Conservation (phyloP, 805 yeast species). For the Wickerhamiella azyma region DNA sequence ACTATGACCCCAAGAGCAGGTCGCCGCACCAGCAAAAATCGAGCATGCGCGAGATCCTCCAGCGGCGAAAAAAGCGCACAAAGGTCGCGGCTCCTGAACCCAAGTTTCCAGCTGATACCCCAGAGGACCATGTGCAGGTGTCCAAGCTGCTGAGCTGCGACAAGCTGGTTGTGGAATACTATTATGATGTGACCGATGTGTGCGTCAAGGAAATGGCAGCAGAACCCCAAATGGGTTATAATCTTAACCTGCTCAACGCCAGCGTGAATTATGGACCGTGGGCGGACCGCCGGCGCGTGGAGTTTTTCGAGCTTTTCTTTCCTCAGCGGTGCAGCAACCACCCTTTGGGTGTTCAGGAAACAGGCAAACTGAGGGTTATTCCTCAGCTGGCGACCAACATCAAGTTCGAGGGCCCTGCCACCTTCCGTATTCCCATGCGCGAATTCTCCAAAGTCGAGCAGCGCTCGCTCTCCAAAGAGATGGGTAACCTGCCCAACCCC, state of each 20-base stretch:
- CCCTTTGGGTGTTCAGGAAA: constrained; percentile 31
- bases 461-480: neutral
- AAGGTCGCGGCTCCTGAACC: neutral
- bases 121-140: constrained; percentile 69
- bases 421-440: constrained; percentile 65
- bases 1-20: constrained; percentile 26
- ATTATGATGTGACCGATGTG: constrained; percentile 65
- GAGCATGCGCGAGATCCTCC: neutral
- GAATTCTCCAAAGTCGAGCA: constrained; percentile 60
- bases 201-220: neutral
- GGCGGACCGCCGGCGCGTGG: constrained; percentile 75
- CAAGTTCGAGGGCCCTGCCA: constrained; percentile 48
- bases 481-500: constrained; percentile 18
- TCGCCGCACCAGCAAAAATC: neutral
- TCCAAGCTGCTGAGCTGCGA: constrained; percentile 55
- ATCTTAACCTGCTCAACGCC: constrained; percentile 43
- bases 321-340: constrained; percentile 45
- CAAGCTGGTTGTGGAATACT: constrained; percentile 40
- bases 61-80: neutral
- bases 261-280: constrained; percentile 85
- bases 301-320: constrained; percentile 49
- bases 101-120: constrained; percentile 8
- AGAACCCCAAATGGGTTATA: constrained; percentile 34
- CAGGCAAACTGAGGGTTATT: constrained; percentile 41
- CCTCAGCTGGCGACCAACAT: constrained; percentile 44